phyloP scores from a whole-genome alignment of 768 basidiomycete species.

The Pseudohyphozyma bogoriensis region DNA sequence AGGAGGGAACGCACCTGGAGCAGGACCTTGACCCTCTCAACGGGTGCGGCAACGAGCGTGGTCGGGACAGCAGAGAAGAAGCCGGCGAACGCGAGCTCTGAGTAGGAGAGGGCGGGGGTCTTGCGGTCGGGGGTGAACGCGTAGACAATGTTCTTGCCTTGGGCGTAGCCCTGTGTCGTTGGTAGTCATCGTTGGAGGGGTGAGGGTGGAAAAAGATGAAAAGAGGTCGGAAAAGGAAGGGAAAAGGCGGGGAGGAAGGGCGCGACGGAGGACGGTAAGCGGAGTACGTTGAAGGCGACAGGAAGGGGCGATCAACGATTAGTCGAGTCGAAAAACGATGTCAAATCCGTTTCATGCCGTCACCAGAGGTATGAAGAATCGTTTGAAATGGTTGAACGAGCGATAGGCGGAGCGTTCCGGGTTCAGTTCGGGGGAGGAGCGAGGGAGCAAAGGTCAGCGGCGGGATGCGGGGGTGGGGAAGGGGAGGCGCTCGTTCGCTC shows the following conservation, averaged over 20 bases:
- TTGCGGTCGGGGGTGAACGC: slow-evolving; percentile 66
- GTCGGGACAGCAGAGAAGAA: slow-evolving; percentile 89
- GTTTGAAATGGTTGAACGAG: too few relatives aligned
- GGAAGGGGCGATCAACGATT: not conserved
- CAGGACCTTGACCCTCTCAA: slow-evolving; percentile 92
- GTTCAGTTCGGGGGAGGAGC: too few relatives aligned
- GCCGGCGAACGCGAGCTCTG: slow-evolving; percentile 82
- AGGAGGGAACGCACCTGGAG: slow-evolving; percentile 54
- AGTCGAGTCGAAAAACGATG: slow-evolving; percentile 1
- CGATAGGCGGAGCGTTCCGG: too few relatives aligned
- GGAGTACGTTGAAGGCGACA: not conserved
- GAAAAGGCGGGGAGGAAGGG: not conserved
- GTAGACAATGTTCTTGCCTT: slow-evolving; percentile 77
- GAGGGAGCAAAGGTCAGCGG: not conserved
- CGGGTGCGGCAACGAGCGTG: slow-evolving; percentile 85
- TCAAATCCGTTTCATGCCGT: not conserved
- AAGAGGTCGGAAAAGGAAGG: not conserved
- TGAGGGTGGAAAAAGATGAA: not conserved
- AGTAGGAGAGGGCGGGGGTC: slow-evolving; percentile 52
- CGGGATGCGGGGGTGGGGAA: not conserved
- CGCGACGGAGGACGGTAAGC: too few relatives aligned
- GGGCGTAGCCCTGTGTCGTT: slow-evolving; percentile 80
- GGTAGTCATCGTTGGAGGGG: too few relatives aligned
- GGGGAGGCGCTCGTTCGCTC: too few relatives aligned
- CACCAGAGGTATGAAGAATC: not conserved